phyloP scores from a whole-genome alignment of 805 yeast genomes.

The Ascoidea rubescens region DNA sequence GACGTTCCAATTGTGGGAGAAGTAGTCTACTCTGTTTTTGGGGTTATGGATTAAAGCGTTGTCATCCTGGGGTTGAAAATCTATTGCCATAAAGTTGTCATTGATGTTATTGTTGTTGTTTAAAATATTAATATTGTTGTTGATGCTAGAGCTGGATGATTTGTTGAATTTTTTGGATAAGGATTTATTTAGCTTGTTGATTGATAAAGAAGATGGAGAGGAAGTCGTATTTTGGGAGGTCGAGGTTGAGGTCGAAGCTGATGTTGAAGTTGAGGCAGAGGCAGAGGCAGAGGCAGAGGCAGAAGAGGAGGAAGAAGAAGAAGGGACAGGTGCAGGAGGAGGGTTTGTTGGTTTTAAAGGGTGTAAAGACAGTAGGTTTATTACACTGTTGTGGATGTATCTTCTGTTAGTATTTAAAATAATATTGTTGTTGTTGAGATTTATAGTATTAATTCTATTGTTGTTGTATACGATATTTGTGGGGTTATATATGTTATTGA shows the following conservation, averaged over 20 bases:
- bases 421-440: constrained; percentile 8
- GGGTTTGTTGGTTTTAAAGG: no score
- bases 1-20: constrained; percentile 94
- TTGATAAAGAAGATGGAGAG: background rate
- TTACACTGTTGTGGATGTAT: background rate
- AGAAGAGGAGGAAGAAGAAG: background rate
- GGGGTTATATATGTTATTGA: background rate
- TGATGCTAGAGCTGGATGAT: constrained; percentile 3
- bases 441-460: constrained; percentile 10
- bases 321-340: no score
- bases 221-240: background rate
- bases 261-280: constrained; percentile 20
- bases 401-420: constrained; percentile 4
- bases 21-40: constrained; percentile 82
- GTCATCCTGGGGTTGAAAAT: constrained; percentile 61
- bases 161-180: constrained; percentile 3
- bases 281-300: constrained; percentile 16
- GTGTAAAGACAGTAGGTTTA: no score
- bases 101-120: constrained; percentile 6
- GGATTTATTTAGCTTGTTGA: background rate
- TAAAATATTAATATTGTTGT: constrained; percentile 1
- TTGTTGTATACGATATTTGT: background rate
- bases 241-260: constrained; percentile 10
- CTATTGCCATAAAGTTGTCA: constrained; percentile 16
- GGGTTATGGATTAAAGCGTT: constrained; percentile 71